Evolutionary conservation across 1,284 basidiomycete species (phyloP).

Genomic region (Cutaneotrichosporon cyanovorans): DNA sequence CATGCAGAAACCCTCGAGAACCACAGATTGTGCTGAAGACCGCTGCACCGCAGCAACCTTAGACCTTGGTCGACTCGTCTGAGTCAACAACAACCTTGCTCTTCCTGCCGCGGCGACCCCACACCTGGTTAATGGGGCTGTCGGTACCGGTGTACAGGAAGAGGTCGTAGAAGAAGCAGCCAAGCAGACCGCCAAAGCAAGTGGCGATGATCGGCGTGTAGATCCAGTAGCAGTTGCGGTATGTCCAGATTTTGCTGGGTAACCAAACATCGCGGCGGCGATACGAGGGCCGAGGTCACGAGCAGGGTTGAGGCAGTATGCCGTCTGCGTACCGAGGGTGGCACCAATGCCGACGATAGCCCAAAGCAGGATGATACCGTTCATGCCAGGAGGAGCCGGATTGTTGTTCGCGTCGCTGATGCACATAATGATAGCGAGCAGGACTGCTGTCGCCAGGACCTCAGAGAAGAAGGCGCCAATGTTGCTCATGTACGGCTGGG

Average conservation of each 20-base stretch:
- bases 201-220: slow-evolving; percentile 7
- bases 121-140: slow-evolving; percentile 9
- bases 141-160: slow-evolving; percentile 8
- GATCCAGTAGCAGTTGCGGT: slow-evolving; percentile 24
- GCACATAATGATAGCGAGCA: slow-evolving; percentile 7
- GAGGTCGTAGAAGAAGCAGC: slow-evolving; percentile 10
- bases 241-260: slow-evolving; percentile 21
- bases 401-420: slow-evolving; percentile 10
- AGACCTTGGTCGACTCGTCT: too few species aligned
- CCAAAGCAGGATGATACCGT: slow-evolving; percentile 7
- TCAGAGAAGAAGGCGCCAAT: slow-evolving; percentile 11
- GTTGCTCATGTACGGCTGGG: slow-evolving; percentile 9
- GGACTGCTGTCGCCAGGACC: slow-evolving; percentile 10
- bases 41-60: too few species aligned
- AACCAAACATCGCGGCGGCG: slow-evolving; percentile 25
- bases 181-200: slow-evolving; percentile 2
- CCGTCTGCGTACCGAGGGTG: slow-evolving; percentile 12
- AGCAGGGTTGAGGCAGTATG: slow-evolving; percentile 28
- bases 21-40: too few species aligned
- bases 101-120: neutral
- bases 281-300: slow-evolving; percentile 35
- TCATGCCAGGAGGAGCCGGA: slow-evolving; percentile 7
- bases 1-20: too few species aligned
- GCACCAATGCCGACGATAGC: slow-evolving; percentile 13
- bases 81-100: too few species aligned